Percentiles rank a stretch among this genome's conserved stretches.
Conservation (phyloP, 1,139 yeast genomes). For the Arxiozyma heterogenica region DNA sequence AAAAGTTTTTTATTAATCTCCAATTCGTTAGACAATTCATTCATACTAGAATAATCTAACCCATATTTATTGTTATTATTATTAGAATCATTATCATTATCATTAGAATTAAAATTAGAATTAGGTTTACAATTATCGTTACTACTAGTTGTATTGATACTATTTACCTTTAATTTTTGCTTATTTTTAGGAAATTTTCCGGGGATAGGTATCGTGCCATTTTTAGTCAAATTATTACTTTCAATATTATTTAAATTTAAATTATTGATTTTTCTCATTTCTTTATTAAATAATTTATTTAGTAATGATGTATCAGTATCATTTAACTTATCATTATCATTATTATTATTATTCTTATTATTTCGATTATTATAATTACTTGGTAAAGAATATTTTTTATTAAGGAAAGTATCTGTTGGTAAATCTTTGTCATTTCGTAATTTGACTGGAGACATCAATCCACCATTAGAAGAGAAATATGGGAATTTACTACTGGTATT, state of each 20-base stretch:
- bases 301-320: constrained; percentile 7
- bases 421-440: constrained; percentile 9
- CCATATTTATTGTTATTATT: no score
- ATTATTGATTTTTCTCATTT: neutral
- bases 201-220: constrained; percentile 5
- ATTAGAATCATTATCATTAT: no score
- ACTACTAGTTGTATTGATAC: no score
- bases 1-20: constrained; percentile 6
- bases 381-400: constrained; percentile 3
- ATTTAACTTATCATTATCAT: neutral
- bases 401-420: constrained; percentile 22
- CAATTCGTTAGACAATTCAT: constrained; percentile 4
- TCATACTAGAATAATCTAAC: neutral
- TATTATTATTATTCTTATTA: neutral
- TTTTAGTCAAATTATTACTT: neutral
- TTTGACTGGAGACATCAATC: constrained; percentile 11
- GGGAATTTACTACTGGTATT: neutral
- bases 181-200: constrained; percentile 14
- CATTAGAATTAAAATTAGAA: no score
- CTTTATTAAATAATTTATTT: constrained; percentile 5
- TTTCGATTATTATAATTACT: neutral
- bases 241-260: neutral
- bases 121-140: constrained; percentile 1
- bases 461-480: neutral
- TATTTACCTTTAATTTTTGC: neutral